phyloP scores from a whole-genome alignment of 2,329 filamentous ascomycete genomes.

The Periconia sp. region DNA sequence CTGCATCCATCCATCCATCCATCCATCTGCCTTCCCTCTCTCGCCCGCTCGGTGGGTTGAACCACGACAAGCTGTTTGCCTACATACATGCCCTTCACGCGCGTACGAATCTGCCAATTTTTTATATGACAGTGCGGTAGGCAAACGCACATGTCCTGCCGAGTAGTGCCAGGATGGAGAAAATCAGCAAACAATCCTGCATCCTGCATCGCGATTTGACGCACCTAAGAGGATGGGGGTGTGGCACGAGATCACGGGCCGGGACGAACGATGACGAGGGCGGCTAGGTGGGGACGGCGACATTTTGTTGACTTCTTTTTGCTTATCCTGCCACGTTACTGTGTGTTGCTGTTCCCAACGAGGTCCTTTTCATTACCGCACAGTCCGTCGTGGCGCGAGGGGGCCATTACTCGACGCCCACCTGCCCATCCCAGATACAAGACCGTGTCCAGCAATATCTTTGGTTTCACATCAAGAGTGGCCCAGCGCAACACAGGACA shows the following conservation, averaged over 20 bases:
- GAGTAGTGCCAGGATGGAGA: conserved; percentile 3
- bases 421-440: no score
- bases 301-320: conserved; percentile 26
- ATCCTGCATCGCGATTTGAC: background rate
- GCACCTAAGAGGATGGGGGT: conserved; percentile 6
- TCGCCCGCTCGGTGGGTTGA: background rate
- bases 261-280: conserved; percentile 25
- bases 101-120: conserved; percentile 4
- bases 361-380: background rate
- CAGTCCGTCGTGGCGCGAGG: no score
- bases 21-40: background rate
- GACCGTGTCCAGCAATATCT: no score
- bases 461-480: no score
- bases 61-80: background rate
- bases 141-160: background rate
- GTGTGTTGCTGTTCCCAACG: no score
- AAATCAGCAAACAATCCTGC: conserved; percentile 10
- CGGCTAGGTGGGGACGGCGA: conserved; percentile 32
- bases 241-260: conserved; percentile 31
- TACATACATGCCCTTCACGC: conserved; percentile 17
- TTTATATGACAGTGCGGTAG: background rate
- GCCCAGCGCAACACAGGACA: no score
- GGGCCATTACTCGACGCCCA: no score
- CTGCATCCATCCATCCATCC: background rate
- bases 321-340: conserved; percentile 3